Conservation (phyloP, 2,329 filamentous ascomycete genomes). For the Thelonectria rubi region DNA sequence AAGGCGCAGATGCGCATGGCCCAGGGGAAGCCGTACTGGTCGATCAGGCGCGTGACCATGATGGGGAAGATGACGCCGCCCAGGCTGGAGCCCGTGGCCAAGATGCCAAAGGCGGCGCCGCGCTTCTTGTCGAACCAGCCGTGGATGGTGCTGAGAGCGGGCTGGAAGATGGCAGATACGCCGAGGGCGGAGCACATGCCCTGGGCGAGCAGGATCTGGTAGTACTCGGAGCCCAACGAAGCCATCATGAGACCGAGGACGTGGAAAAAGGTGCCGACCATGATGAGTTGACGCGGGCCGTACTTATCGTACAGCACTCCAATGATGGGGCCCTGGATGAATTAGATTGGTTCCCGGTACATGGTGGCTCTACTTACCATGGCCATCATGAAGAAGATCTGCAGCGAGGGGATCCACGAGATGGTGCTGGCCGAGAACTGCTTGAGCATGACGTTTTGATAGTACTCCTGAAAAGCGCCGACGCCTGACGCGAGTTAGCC, state of each 20-base stretch:
- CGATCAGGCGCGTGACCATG: conserved; percentile 50
- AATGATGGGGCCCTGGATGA: conserved; percentile 62
- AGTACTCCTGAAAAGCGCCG: conserved; percentile 67
- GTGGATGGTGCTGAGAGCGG: conserved; percentile 44
- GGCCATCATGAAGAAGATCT: conserved; percentile 63
- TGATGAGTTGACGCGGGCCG: conserved; percentile 66
- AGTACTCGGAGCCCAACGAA: conserved; percentile 54
- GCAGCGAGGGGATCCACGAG: conserved; percentile 67
- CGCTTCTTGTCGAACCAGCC: conserved; percentile 49
- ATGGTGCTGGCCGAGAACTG: conserved; percentile 61
- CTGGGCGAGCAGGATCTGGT: conserved; percentile 53
- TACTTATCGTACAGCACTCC: conserved; percentile 70
- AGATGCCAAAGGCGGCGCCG: conserved; percentile 48
- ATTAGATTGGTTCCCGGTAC: neutral
- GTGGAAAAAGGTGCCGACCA: conserved; percentile 63
- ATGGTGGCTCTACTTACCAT: conserved; percentile 43
- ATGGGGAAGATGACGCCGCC: conserved; percentile 54
- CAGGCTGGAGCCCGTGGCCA: conserved; percentile 49
- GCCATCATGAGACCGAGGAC: conserved; percentile 73
- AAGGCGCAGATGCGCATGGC: conserved; percentile 52
- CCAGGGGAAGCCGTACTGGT: conserved; percentile 50
- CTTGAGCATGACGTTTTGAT: conserved; percentile 57
- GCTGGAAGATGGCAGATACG: conserved; percentile 46
- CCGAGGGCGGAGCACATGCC: conserved; percentile 50
- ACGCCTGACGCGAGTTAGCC: conserved; percentile 40